Base-by-base conservation (phyloP, 805 yeast species). In the Metschnikowia noctiluminum region DNA sequence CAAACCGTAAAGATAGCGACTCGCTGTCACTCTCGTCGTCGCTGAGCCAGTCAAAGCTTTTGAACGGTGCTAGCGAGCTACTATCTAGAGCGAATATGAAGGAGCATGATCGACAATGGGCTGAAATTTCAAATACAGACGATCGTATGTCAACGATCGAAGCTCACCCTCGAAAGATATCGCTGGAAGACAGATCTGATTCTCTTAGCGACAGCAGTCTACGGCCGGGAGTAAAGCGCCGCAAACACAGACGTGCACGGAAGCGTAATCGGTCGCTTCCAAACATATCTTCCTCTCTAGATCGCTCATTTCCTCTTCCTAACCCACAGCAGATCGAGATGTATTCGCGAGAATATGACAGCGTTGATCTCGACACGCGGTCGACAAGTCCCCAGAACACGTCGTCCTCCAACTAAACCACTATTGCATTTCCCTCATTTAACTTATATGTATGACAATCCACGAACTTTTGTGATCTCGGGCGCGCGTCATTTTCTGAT, bases 61-160 rank as follows among this genome's bases (percentile, higher is more conserved):
- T 43, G 31, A 42, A 34, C 30, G 49, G 43, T 7, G 45, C 46
- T 5, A 53, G 53, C 14, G 54, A 51, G 35, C 45, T 47, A 42
- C 45, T 56, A 37, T 50, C 55, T n/a, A 46, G 40, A 16, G 60
- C 58, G 13, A 56, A 56, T 45, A 56, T 56, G 58, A 46, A 56
- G 43, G 51, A 55, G 45, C 60, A 56, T 35, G 57, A 56, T 45
- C 48, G 54, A 28, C 51, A 55, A 40, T 52, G 52, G 53, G 58
- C 56, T 15, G 34, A 42, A 36, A 12, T 46, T n/a, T 38, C 49
- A 13, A 26, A 35, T 31, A 48, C 15, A 14, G 45, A 35, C 28
- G 45, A 40, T 34, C 40, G 32, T 8, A 34, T 44, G 43, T 27
- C 15, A 2, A 28, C n/a, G 8, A 11, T 45, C 14, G 40, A 35